phyloP scores from a whole-genome alignment of 805 yeast species.

The Cyberlindnera mississippiensis region DNA sequence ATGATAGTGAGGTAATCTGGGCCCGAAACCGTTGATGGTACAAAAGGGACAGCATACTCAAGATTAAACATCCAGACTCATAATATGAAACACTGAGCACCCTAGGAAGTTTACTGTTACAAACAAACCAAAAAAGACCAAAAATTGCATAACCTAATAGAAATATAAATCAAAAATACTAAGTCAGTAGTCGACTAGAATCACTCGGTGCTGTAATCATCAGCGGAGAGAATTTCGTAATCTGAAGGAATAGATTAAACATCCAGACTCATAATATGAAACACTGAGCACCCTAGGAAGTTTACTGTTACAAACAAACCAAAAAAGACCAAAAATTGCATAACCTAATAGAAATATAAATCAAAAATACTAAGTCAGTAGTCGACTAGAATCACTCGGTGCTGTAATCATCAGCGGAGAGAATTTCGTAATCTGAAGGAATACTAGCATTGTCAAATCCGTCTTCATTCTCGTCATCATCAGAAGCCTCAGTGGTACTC shows the following conservation, averaged over 20 bases:
- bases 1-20: no score
- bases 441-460: conserved; percentile 1
- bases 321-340: background rate
- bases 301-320: no score
- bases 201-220: conserved; percentile 3
- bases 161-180: background rate
- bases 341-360: background rate
- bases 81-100: no score
- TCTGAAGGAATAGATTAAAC: conserved; percentile 7
- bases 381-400: background rate
- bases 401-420: conserved; percentile 5
- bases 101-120: no score
- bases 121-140: no score
- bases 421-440: conserved; percentile 10
- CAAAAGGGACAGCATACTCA: no score
- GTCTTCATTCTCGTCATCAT: background rate
- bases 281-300: no score
- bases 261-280: no score
- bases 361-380: background rate
- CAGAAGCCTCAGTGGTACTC: conserved; percentile 6
- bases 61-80: no score
- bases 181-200: background rate
- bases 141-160: background rate
- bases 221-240: conserved; percentile 10
- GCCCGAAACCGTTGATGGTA: no score